Conservation (phyloP, 2,329 filamentous ascomycete species). For the Xylogone sp. region DNA sequence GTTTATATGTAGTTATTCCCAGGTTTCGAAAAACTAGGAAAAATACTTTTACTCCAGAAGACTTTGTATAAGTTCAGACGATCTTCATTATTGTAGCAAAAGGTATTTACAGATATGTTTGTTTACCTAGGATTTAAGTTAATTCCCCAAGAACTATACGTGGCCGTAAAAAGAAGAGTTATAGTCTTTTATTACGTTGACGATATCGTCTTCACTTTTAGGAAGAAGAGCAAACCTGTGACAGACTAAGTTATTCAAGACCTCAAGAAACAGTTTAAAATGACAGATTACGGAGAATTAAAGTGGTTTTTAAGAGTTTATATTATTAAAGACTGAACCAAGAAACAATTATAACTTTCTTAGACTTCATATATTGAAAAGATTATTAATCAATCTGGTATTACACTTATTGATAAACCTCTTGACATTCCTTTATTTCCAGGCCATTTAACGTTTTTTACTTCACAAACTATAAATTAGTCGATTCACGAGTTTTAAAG, state of each 20-base stretch:
- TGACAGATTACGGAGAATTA: conserved; percentile 19
- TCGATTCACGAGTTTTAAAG: background rate
- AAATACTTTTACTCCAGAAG: conserved; percentile 19
- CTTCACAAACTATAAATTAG: background rate
- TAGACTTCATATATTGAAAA: conserved; percentile 22
- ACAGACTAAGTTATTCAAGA: conserved; percentile 19
- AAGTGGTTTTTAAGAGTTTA: conserved; percentile 23
- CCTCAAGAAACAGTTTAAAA: conserved; percentile 18
- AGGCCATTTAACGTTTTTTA: background rate
- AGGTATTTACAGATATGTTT: conserved; percentile 16
- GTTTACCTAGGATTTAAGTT: conserved; percentile 12
- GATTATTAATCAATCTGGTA: conserved; percentile 11
- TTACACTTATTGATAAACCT: conserved; percentile 5
- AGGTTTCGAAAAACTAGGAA: conserved; percentile 5
- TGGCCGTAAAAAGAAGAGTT: conserved; percentile 12
- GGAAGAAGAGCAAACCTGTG: too few species aligned
- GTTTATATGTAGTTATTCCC: conserved; percentile 23
- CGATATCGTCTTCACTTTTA: conserved; percentile 16
- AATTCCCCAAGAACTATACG: conserved; percentile 7
- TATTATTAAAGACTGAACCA: conserved; percentile 12
- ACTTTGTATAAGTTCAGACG: conserved; percentile 30
- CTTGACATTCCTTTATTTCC: conserved; percentile 14
- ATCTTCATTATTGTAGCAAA: conserved; percentile 22
- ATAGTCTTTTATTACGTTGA: conserved; percentile 25
- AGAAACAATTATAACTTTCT: conserved; percentile 9